Evolutionary conservation across 805 yeast genomes (phyloP).

Genomic region (Scheffersomyces coipomensis): DNA sequence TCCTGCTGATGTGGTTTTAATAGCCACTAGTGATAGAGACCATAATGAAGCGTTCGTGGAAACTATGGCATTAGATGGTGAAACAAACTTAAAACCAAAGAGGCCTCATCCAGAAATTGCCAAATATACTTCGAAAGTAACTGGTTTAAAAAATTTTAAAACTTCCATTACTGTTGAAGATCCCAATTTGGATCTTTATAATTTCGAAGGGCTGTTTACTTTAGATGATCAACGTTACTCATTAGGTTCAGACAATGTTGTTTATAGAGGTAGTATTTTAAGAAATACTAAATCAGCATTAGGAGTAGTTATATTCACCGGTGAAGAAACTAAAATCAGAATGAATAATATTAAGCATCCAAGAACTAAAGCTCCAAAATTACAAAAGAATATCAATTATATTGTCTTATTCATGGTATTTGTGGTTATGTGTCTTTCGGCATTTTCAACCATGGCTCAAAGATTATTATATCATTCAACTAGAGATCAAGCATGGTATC

Average conservation of each 20-base stretch:
- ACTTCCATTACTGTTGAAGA: constrained; percentile 75
- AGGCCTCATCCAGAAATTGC: constrained; percentile 65
- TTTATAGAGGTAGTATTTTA: constrained; percentile 86
- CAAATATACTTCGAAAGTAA: constrained; percentile 47
- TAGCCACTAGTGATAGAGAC: constrained; percentile 63
- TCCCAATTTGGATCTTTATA: constrained; percentile 88
- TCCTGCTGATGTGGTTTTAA: constrained; percentile 83
- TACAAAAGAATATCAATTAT: constrained; percentile 77
- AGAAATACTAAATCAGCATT: constrained; percentile 75
- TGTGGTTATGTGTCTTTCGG: constrained; percentile 70
- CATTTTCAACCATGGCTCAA: constrained; percentile 82
- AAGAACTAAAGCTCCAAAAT: constrained; percentile 87
- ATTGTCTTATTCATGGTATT: constrained; percentile 87
- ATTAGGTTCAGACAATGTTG: constrained; percentile 75
- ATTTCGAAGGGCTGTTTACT: constrained; percentile 76
- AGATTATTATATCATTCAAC: constrained; percentile 45
- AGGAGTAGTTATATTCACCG: constrained; percentile 88
- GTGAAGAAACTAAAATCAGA: constrained; percentile 93
- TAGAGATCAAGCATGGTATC: constrained; percentile 64
- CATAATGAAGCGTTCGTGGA: constrained; percentile 73
- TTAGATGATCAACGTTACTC: constrained; percentile 47
- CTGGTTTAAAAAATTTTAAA: constrained; percentile 47
- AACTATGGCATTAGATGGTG: constrained; percentile 98
- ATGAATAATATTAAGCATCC: constrained; percentile 93
- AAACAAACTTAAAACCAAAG: constrained; percentile 82